phyloP scores from a whole-genome alignment of 2,329 filamentous ascomycete genomes.

The Colletotrichum brevisporum region DNA sequence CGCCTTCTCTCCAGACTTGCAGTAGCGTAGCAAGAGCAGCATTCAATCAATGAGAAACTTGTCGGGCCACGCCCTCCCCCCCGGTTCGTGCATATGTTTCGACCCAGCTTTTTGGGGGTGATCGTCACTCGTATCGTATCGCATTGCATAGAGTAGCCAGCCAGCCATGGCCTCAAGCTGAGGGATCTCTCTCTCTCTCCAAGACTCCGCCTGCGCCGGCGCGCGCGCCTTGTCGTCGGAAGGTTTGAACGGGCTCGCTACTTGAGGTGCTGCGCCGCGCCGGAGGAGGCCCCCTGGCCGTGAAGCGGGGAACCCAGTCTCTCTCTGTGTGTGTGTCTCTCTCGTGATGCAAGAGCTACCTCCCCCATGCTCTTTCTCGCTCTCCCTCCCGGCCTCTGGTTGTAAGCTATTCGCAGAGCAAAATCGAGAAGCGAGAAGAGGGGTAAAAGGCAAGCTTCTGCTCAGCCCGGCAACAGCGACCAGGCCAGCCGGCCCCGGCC shows the following conservation, averaged over 20 bases:
- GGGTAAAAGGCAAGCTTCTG: too few relatives aligned
- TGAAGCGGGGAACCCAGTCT: conserved; percentile 37
- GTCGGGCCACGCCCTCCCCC: background rate
- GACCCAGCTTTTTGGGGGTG: conserved; percentile 9
- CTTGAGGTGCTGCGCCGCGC: conserved; percentile 19
- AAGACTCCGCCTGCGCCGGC: background rate
- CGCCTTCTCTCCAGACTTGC: too few relatives aligned
- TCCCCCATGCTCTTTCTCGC: background rate
- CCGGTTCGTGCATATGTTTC: conserved; percentile 15
- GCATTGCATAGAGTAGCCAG: background rate
- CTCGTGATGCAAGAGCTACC: background rate
- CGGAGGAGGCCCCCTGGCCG: conserved; percentile 6
- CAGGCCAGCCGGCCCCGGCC: conserved; percentile 31
- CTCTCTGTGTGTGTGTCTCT: background rate
- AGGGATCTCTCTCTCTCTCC: background rate
- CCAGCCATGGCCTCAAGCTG: too few relatives aligned
- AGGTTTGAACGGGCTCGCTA: conserved; percentile 3
- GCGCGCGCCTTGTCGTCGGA: background rate
- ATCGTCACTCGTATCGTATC: conserved; percentile 23
- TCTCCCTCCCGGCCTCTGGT: too few relatives aligned
- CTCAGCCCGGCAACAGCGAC: background rate
- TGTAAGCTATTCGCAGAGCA: too few relatives aligned
- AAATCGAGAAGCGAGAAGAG: too few relatives aligned
- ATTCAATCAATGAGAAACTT: conserved; percentile 20
- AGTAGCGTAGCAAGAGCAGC: too few relatives aligned